Conservation (phyloP, 139 green algal species). For the Deuterostichococcus epilithicus region DNA sequence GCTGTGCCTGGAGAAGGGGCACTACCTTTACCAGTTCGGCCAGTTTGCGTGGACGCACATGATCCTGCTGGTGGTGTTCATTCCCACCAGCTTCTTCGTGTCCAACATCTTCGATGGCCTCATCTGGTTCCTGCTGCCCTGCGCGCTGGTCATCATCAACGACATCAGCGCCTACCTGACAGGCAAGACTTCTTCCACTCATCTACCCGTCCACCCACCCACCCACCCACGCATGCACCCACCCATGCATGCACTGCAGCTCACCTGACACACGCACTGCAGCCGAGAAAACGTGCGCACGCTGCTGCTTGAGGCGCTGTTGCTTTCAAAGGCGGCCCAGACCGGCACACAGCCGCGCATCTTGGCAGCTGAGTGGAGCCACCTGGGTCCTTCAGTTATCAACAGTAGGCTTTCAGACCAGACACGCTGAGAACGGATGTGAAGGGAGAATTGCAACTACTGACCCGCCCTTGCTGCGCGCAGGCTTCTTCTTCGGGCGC, state of each 20-base stretch:
- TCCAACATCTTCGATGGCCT: slow-evolving; percentile 89
- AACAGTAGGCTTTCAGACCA: too few species aligned
- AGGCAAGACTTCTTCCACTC: slow-evolving; percentile 34
- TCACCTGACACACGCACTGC: too few species aligned
- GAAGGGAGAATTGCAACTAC: too few species aligned
- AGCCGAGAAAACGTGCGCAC: too few species aligned
- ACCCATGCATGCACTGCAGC: too few species aligned
- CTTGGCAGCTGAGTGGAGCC: too few species aligned
- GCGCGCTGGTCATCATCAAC: slow-evolving; percentile 91
- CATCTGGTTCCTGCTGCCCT: slow-evolving; percentile 96
- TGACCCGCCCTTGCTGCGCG: too few species aligned
- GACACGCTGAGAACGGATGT: too few species aligned
- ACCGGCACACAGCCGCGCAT: too few species aligned
- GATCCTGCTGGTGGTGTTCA: slow-evolving; percentile 90
- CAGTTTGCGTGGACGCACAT: slow-evolving; percentile 99
- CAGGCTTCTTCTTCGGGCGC: slow-evolving; percentile 90
- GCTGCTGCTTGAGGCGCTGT: too few species aligned
- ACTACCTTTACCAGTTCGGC: slow-evolving; percentile 94
- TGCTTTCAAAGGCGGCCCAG: too few species aligned
- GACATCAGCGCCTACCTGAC: slow-evolving; percentile 95
- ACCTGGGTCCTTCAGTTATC: too few species aligned
- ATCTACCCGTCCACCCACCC: not conserved
- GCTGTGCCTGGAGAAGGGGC: slow-evolving; percentile 80
- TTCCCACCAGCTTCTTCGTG: slow-evolving; percentile 87
- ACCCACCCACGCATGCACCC: not conserved